phyloP scores from a whole-genome alignment of 208 protist species.

The Leishmania major region DNA sequence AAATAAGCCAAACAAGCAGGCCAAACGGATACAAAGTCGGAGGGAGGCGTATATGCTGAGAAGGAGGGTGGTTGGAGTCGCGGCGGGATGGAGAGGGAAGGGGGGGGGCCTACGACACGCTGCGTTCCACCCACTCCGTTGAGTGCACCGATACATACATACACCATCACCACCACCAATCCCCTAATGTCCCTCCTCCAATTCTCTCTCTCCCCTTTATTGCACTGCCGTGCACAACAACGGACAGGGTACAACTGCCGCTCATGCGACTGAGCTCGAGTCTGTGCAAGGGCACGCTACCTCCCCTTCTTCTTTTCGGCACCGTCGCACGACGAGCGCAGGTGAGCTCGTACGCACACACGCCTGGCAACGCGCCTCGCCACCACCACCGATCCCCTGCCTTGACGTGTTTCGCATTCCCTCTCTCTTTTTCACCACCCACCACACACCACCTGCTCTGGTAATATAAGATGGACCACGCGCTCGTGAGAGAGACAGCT shows the following conservation, averaged over 20 bases:
- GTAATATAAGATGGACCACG: not conserved
- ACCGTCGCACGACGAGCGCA: not conserved
- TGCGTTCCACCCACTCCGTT: not conserved
- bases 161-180: not conserved
- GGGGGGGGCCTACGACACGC: not conserved
- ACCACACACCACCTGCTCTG: not conserved
- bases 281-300: not conserved
- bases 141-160: not conserved
- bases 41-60: not conserved
- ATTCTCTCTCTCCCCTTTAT: not conserved
- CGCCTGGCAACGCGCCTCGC: not conserved
- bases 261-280: not conserved
- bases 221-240: not conserved
- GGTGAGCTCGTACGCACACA: not conserved
- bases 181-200: not conserved
- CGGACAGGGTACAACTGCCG: not conserved
- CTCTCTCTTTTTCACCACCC: not conserved
- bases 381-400: not conserved
- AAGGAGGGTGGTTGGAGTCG: not conserved
- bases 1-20: not conserved
- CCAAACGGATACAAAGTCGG: not conserved
- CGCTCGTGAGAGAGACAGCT: not conserved
- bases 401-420: not conserved
- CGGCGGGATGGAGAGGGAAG: not conserved
- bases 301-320: not conserved